Conservation (phyloP, 768 basidiomycete species). For the Dictyophora rubrovolvata region DNA sequence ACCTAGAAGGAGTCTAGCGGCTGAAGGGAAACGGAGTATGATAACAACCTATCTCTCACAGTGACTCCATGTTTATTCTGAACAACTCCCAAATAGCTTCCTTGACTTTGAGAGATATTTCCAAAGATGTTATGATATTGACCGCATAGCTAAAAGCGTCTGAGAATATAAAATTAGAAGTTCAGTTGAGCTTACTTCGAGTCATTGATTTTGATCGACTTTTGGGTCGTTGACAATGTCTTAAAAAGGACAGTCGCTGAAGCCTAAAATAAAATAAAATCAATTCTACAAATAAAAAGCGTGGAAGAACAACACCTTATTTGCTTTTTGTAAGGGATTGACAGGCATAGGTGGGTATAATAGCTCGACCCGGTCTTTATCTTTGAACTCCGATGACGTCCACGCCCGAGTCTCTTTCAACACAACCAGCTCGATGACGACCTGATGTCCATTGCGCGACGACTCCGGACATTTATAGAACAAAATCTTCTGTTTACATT, state of each 20-base stretch:
- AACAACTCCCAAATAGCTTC: constrained; percentile 2
- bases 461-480: constrained; percentile 3
- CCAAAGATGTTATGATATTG: not conserved
- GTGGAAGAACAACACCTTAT: not conserved
- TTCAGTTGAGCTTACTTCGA: not conserved
- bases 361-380: not conserved
- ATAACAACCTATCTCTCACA: not conserved
- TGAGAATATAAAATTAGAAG: not conserved
- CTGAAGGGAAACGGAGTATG: not conserved
- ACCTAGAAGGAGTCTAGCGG: not conserved
- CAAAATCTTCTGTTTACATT: constrained; percentile 5
- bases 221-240: not conserved
- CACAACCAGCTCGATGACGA: not conserved
- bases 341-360: not conserved
- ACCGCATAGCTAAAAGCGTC: not conserved
- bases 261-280: not conserved
- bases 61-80: constrained; percentile 1
- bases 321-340: not conserved
- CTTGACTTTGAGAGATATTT: not conserved
- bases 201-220: not conserved
- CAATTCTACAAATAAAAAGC: not conserved
- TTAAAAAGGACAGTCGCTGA: not conserved
- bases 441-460: constrained; percentile 1
- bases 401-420: not conserved
- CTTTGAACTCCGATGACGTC: constrained; percentile 1